Base-by-base conservation (phyloP, 176 grass and related monocot species). In the Melocanna baccifera region DNA sequence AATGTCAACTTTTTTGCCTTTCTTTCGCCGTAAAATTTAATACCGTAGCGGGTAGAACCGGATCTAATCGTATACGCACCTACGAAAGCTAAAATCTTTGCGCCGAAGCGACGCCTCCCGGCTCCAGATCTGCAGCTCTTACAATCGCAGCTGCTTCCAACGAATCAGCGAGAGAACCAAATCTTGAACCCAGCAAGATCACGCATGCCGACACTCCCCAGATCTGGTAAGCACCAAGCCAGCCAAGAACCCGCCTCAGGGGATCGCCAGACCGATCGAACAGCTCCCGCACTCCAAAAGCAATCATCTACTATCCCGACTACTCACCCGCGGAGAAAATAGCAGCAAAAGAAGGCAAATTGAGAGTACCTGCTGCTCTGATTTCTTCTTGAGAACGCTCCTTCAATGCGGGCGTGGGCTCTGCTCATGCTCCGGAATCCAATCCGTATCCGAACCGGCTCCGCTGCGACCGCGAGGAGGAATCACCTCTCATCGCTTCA, bases 301-400 rank as follows among this genome's bases (percentile, higher is more conserved):
- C 18, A 80, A 67, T 22, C 41, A 12, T 18, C 58, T 18, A 26
- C 29, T 80, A 45, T 51, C 34, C 26, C 12, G 59, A 50, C 10
- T 23, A 19, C 58, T 34, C 12, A 45, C 28, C 0, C 43, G 9
- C 2, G 3, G 76, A 9, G 32, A n/a, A 3, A 47, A 9, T 3
- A n/a, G 26, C 66, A n/a, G 14, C 36, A 20, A 18, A 12, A 41
- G 53, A 62, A 29, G 0, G 39, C 58, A 29, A 79, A 79, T 65
- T 79, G 8, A 43, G 64, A 65, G 59, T 79, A 79, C 77, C 61
- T 79, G 59, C 28, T 6, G 77, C 42, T 79, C 64, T 66, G 61
- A 79, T 79, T 48, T 79, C 77, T 79, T 79, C 25, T 22, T 1
- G 61, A 8, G 61, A 50, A 42, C 7, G 61, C 39, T 6, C 59